These are phyloP conservation scores for Macrolepiota fuliginosa DNA, from an alignment of 768 basidiomycete species.

Conservation along the genomic window DNA sequence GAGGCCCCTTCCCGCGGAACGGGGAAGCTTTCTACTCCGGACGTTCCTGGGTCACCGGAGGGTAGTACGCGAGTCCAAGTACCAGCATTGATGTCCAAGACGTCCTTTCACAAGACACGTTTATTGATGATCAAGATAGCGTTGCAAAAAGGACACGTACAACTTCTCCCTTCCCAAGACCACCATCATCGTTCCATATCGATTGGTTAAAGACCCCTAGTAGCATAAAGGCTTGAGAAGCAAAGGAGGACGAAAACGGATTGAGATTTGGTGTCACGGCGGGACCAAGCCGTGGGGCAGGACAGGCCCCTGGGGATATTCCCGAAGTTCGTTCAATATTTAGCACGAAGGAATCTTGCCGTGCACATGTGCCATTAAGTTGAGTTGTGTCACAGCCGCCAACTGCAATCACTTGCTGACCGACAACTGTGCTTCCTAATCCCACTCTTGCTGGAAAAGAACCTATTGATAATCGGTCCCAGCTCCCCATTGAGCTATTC, in stretches of 20 bases:
- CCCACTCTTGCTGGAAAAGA: conserved; percentile 39
- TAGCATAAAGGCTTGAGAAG: conserved; percentile 64
- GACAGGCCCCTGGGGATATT: conserved; percentile 48
- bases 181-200: conserved; percentile 64
- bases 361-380: conserved; percentile 50
- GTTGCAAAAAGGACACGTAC: conserved; percentile 35
- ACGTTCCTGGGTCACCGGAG: conserved; percentile 67
- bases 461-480: conserved; percentile 48
- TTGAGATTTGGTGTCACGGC: conserved; percentile 62
- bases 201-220: conserved; percentile 66
- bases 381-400: conserved; percentile 59
- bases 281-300: conserved; percentile 63
- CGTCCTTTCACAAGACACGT: conserved; percentile 37
- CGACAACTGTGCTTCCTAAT: conserved; percentile 59
- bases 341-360: conserved; percentile 56
- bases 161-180: conserved; percentile 68
- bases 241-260: conserved; percentile 50
- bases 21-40: conserved; percentile 51
- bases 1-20: conserved; percentile 70
- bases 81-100: conserved; percentile 59
- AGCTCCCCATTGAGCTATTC: conserved; percentile 48
- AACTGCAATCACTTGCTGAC: conserved; percentile 47
- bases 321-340: conserved; percentile 34
- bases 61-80: conserved; percentile 74
- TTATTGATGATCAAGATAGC: conserved; percentile 3